These are phyloP conservation scores for Claviceps digitariae DNA, from an alignment of 2,329 filamentous ascomycete genomes.

Conservation along the genomic window DNA sequence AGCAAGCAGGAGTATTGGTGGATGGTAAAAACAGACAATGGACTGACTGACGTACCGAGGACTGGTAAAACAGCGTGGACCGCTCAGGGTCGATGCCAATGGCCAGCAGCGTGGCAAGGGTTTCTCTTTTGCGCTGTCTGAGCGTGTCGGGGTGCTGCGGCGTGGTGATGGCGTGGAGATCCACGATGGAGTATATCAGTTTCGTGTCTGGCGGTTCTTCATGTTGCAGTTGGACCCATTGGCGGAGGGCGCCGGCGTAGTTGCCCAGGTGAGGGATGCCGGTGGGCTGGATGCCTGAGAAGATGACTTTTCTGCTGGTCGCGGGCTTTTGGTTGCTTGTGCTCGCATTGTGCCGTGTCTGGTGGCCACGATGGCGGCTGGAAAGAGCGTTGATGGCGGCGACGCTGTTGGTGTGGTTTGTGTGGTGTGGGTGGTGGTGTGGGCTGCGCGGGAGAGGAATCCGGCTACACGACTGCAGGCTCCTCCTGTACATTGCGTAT, in stretches of 20 bases:
- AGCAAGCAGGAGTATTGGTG: not conserved
- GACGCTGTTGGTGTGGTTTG: not conserved
- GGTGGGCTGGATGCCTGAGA: conserved; percentile 95
- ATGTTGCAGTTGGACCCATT: conserved; percentile 70
- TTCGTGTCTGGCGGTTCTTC: conserved; percentile 43
- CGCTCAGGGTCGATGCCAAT: conserved; percentile 69
- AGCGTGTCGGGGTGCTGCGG: conserved; percentile 52
- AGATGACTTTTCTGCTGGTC: conserved; percentile 41
- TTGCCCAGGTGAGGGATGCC: conserved; percentile 91
- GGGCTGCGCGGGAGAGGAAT: not conserved
- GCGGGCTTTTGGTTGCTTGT: not conserved
- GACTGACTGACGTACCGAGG: conserved; percentile 38
- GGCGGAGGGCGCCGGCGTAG: conserved; percentile 76
- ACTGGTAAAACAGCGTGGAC: conserved; percentile 73
- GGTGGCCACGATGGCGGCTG: not conserved
- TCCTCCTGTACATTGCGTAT: not conserved
- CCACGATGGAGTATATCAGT: conserved; percentile 77
- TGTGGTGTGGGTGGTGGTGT: no score
- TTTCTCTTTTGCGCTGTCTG: conserved; percentile 53
- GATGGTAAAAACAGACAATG: no score
- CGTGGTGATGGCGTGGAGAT: conserved; percentile 83
- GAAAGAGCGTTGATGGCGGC: not conserved
- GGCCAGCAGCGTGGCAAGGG: conserved; percentile 67
- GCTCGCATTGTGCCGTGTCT: not conserved
- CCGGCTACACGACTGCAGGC: not conserved